phyloP scores from a whole-genome alignment of 305 asterid species.

The Rubia balearica region DNA sequence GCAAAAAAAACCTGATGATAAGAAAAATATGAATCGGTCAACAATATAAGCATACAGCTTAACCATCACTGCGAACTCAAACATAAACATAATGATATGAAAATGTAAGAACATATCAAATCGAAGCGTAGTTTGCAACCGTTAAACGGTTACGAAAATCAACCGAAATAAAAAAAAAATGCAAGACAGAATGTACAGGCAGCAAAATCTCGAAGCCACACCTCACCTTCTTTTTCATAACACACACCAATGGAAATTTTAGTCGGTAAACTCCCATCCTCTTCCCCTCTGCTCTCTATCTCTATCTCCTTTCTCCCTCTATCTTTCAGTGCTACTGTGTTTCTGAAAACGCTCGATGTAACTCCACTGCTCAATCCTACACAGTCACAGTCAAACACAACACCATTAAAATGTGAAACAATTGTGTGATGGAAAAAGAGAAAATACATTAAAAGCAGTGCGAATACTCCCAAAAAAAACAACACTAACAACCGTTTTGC shows the following conservation, averaged over 20 bases:
- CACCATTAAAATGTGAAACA: conserved; percentile 1
- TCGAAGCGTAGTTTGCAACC: not conserved
- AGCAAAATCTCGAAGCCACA: conserved; percentile 93
- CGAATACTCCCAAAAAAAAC: conserved; percentile 6
- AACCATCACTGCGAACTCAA: not conserved
- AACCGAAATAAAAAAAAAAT: conserved; percentile 15
- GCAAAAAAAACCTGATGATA: conserved; percentile 54
- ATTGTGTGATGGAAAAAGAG: not conserved
- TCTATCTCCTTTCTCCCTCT: conserved; percentile 12
- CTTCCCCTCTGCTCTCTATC: conserved; percentile 15
- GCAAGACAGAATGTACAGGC: not conserved
- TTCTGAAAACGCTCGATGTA: not conserved
- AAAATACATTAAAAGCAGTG: conserved; percentile 2
- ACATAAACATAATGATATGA: not conserved
- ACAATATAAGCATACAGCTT: not conserved
- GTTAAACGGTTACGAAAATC: conserved; percentile 7
- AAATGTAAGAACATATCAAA: not conserved
- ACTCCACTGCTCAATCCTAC: conserved; percentile 22
- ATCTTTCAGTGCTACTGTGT: not conserved
- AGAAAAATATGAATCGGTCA: not conserved
- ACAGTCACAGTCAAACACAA: not conserved
- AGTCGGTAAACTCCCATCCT: conserved; percentile 28
- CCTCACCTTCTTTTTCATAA: conserved; percentile 99
- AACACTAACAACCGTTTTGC: conserved; percentile 15
- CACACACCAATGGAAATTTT: conserved; percentile 86